Evolutionary conservation across 2,329 filamentous ascomycete genomes (phyloP).

Genomic region (Truncatella angustata): DNA sequence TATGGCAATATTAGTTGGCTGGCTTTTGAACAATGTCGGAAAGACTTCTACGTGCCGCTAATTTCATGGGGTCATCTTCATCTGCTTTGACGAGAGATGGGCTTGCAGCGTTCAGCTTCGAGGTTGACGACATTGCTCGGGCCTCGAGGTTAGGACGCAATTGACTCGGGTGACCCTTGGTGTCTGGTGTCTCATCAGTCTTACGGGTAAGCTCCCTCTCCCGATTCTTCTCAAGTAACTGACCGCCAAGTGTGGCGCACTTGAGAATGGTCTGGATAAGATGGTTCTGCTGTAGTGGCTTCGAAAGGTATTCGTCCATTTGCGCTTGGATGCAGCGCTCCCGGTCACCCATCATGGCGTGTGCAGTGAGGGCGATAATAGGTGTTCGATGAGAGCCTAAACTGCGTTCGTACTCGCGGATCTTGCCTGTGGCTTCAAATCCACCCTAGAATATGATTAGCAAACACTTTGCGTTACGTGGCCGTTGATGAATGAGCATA

Average conservation of each 20-base stretch:
- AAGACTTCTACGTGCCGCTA: slow-evolving; percentile 47
- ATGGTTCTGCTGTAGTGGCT: slow-evolving; percentile 93
- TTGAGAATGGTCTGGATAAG: slow-evolving; percentile 97
- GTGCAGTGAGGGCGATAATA: slow-evolving; percentile 94
- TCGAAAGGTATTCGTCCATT: slow-evolving; percentile 99
- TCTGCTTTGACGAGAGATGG: slow-evolving; percentile 60
- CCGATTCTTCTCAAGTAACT: slow-evolving; percentile 73
- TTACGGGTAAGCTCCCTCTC: slow-evolving; percentile 57
- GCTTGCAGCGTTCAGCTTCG: slow-evolving; percentile 61
- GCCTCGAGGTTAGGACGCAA: slow-evolving; percentile 38
- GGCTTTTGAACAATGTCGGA: slow-evolving; percentile 35
- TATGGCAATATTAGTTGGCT: slow-evolving; percentile 25
- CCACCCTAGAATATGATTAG: no score
- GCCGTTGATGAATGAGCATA: slow-evolving; percentile 47
- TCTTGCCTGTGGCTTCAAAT: slow-evolving; percentile 95
- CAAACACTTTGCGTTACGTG: no score
- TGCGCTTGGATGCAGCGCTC: slow-evolving; percentile 98
- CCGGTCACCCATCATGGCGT: slow-evolving; percentile 97
- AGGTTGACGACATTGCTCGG: slow-evolving; percentile 69
- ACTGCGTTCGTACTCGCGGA: slow-evolving; percentile 88
- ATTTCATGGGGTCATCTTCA: slow-evolving; percentile 54
- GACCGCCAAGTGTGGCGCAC: slow-evolving; percentile 87
- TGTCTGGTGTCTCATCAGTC: slow-evolving; percentile 40
- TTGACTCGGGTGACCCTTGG: slow-evolving; percentile 31
- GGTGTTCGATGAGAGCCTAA: slow-evolving; percentile 80